Percentiles rank a stretch among this genome's conserved stretches.
phyloP scores from a whole-genome alignment of 495 filamentous ascomycete genomes.

The Podospora pseudopauciseta region DNA sequence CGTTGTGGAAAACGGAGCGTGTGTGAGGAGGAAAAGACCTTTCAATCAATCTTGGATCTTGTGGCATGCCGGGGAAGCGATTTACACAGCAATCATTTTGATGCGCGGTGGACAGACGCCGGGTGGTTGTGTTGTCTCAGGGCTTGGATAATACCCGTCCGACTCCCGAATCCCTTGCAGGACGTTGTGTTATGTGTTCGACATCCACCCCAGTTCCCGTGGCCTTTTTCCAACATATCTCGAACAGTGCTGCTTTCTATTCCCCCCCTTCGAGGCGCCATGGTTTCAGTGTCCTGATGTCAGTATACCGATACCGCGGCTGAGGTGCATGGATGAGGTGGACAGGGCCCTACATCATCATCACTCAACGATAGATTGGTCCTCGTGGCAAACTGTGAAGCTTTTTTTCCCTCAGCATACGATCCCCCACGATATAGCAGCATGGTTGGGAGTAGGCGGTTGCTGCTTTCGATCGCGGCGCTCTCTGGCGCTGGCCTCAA shows the following conservation, averaged over 20 bases:
- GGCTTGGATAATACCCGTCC: constrained; percentile 13
- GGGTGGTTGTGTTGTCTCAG: constrained; percentile 18
- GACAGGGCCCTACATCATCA: constrained; percentile 14
- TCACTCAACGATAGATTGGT: constrained; percentile 2
- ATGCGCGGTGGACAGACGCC: constrained; percentile 13
- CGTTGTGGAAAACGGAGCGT: constrained; percentile 15
- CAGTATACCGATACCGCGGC: constrained; percentile 4
- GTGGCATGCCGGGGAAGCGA: constrained; percentile 8
- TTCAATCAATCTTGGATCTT: constrained; percentile 3
- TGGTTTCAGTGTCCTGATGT: constrained; percentile 23
- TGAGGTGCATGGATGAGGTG: constrained; percentile 17
- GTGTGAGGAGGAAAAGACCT: neutral
- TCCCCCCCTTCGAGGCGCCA: constrained; percentile 14
- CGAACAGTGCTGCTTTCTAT: constrained; percentile 12
- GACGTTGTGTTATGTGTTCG: neutral
- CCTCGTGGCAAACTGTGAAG: constrained; percentile 9
- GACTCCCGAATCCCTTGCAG: constrained; percentile 8
- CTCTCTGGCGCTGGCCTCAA: constrained; percentile 28
- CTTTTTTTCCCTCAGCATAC: constrained; percentile 2
- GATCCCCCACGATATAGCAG: constrained; percentile 14
- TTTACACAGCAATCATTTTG: constrained; percentile 21
- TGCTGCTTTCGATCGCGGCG: constrained; percentile 34
- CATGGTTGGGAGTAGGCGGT: constrained; percentile 30
- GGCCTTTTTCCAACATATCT: neutral
- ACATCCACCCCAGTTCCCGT: neutral